phyloP scores from a whole-genome alignment of 306 rosid genomes.

The Carpinus viminea region DNA sequence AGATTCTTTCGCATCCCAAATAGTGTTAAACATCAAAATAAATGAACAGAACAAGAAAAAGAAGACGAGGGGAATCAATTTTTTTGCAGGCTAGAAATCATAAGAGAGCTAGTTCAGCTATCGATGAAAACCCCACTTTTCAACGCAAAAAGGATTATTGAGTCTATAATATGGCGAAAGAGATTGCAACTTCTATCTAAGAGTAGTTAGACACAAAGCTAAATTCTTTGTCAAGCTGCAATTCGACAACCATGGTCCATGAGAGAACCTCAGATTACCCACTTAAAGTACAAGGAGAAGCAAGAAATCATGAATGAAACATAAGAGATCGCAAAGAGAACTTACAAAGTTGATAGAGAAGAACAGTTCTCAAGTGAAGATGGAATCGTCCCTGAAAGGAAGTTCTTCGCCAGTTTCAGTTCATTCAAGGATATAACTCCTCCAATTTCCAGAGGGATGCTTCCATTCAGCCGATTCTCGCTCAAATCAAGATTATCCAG shows the following conservation, averaged over 20 bases:
- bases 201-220: conserved; percentile 12
- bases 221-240: conserved; percentile 4
- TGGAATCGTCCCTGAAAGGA: conserved; percentile 66
- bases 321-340: conserved; percentile 30
- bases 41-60: not conserved
- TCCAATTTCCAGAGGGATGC: conserved; percentile 72
- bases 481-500: conserved; percentile 72
- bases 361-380: conserved; percentile 71
- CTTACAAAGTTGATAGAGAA: conserved; percentile 76
- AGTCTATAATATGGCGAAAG: not conserved
- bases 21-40: not conserved
- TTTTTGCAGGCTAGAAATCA: not conserved
- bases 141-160: not conserved
- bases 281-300: not conserved
- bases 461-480: conserved; percentile 68
- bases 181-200: conserved; percentile 9
- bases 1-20: not conserved
- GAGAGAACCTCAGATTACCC: not conserved
- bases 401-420: conserved; percentile 67
- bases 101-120: not conserved
- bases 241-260: not conserved
- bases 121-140: not conserved
- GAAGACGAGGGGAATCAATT: too few species aligned
- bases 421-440: conserved; percentile 64
- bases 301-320: conserved; percentile 10